Evolutionary conservation across 129 eudicot species (phyloP).

Genomic region (Chrysanthemum lavandulifolium): DNA sequence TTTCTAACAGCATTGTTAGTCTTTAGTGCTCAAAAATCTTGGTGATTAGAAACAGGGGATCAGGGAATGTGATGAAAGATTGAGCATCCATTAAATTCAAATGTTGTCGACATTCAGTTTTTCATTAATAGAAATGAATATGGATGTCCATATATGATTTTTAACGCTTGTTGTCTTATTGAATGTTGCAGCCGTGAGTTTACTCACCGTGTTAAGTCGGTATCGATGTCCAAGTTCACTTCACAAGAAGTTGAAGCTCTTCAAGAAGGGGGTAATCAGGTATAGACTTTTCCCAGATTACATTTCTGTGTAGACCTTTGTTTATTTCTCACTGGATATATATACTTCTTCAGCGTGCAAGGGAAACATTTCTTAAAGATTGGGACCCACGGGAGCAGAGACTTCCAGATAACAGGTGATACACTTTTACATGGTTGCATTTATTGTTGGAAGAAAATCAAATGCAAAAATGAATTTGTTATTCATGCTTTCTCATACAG

Average conservation of each 20-base stretch:
- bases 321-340: constrained; percentile 25
- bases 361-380: constrained; percentile 76
- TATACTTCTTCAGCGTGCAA: constrained; percentile 66
- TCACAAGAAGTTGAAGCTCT: constrained; percentile 91
- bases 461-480: constrained; percentile 1
- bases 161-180: constrained; percentile 3
- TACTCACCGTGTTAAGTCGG: constrained; percentile 93
- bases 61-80: too few relatives aligned
- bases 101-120: not conserved
- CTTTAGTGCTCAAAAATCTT: too few relatives aligned
- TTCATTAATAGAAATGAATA: not conserved
- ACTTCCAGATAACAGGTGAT: constrained; percentile 83
- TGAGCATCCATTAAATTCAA: not conserved
- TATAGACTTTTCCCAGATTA: constrained; percentile 19
- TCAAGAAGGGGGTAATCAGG: constrained; percentile 98
- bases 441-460: constrained; percentile 2
- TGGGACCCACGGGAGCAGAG: constrained; percentile 83
- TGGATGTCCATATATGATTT: constrained; percentile 7
- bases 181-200: constrained; percentile 80
- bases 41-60: too few relatives aligned
- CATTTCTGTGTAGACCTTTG: constrained; percentile 16
- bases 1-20: too few relatives aligned
- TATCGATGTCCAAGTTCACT: constrained; percentile 91
- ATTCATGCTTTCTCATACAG: constrained; percentile 40
- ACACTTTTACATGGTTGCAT: constrained; percentile 4